phyloP scores from a whole-genome alignment of 2,329 filamentous ascomycete species.

The Magnaporthiopsis incrustans region DNA sequence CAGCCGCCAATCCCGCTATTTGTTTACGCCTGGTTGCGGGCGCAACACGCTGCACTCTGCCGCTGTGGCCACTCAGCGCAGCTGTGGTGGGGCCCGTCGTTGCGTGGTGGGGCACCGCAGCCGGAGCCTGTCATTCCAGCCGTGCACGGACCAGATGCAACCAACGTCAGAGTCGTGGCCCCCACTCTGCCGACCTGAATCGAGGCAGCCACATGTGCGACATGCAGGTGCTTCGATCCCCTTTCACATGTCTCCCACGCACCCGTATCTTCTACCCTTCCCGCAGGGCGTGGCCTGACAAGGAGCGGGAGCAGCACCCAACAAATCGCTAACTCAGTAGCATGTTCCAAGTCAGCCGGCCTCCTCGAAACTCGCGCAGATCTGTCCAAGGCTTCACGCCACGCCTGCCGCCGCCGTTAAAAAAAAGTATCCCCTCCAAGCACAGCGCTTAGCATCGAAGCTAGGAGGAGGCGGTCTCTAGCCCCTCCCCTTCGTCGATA shows the following conservation, averaged over 20 bases:
- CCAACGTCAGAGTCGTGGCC: background rate
- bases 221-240: background rate
- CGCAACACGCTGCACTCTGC: background rate
- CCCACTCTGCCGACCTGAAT: background rate
- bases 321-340: background rate
- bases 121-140: background rate
- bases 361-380: background rate
- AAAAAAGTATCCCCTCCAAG: background rate
- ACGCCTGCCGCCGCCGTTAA: background rate
- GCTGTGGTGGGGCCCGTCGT: background rate
- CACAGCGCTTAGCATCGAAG: background rate
- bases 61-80: background rate
- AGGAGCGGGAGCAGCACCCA: background rate
- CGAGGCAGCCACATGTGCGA: background rate
- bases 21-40: background rate
- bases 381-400: background rate
- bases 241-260: background rate
- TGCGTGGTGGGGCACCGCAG: no score
- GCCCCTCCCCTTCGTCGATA: background rate
- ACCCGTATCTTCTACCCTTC: background rate
- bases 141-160: background rate
- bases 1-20: background rate
- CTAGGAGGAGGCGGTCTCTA: background rate
- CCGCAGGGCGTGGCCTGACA: background rate
- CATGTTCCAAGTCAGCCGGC: background rate